These are phyloP conservation scores for Amphichorda felina DNA, from an alignment of 2,329 filamentous ascomycete genomes.

Conservation along the genomic window DNA sequence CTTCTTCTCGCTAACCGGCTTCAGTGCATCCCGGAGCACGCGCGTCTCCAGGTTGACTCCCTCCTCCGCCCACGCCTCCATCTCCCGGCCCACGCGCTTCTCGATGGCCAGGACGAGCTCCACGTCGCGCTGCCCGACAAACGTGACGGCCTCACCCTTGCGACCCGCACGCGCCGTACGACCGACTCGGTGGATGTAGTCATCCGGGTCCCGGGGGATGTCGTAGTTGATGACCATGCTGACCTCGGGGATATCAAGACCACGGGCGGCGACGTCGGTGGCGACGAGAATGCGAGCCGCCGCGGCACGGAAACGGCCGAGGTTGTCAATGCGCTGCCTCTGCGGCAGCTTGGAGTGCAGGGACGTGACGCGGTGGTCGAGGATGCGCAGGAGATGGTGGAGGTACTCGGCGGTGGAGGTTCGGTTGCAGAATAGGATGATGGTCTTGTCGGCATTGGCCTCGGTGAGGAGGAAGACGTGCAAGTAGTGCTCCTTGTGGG, in stretches of 20 bases:
- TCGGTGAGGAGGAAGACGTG: constrained; percentile 79
- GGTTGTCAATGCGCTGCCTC: constrained; percentile 72
- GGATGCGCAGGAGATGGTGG: constrained; percentile 74
- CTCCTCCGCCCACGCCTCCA: constrained; percentile 80
- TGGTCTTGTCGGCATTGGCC: constrained; percentile 59
- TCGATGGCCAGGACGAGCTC: constrained; percentile 87
- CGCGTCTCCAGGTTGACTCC: constrained; percentile 89
- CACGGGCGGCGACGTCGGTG: constrained; percentile 87
- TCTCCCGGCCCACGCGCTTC: constrained; percentile 62
- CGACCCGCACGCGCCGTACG: constrained; percentile 88
- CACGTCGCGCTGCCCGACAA: constrained; percentile 90
- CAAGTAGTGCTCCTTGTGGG: constrained; percentile 89
- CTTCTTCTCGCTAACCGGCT: constrained; percentile 91
- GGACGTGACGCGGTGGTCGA: constrained; percentile 83
- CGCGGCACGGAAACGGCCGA: constrained; percentile 80
- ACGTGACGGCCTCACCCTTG: constrained; percentile 68
- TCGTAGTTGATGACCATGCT: constrained; percentile 91
- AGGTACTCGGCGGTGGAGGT: constrained; percentile 81
- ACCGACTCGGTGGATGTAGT: constrained; percentile 94
- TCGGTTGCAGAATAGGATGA: constrained; percentile 92
- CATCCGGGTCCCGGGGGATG: constrained; percentile 87
- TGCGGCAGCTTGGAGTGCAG: constrained; percentile 83
- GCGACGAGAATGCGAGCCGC: constrained; percentile 86
- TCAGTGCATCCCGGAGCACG: constrained; percentile 74
- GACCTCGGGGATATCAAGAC: constrained; percentile 91